phyloP scores from a whole-genome alignment of 495 filamentous ascomycete genomes.

The Podospora pseudoanserina region DNA sequence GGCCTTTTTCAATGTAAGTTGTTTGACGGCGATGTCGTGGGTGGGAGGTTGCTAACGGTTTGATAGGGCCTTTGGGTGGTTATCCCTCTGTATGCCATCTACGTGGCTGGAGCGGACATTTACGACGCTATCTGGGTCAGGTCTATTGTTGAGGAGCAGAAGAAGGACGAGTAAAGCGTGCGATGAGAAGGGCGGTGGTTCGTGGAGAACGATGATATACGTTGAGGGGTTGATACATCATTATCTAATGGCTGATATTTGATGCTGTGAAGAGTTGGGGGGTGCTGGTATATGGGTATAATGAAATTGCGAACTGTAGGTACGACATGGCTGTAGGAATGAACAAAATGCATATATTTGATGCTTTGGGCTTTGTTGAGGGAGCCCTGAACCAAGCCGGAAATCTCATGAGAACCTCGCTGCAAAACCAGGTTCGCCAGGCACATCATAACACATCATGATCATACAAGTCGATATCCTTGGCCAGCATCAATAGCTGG shows the following conservation, averaged over 20 bases:
- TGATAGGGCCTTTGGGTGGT: conserved; percentile 69
- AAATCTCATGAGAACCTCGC: background rate
- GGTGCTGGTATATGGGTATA: background rate
- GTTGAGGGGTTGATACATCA: background rate
- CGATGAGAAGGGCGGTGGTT: background rate
- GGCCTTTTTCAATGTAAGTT: conserved; percentile 70
- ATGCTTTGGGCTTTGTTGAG: background rate
- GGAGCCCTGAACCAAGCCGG: background rate
- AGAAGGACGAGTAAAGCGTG: background rate
- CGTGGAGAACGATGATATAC: background rate
- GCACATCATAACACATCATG: background rate
- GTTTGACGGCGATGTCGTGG: background rate
- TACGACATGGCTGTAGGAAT: background rate
- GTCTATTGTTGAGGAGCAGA: conserved; percentile 8
- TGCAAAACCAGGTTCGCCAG: background rate
- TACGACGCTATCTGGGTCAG: conserved; percentile 50
- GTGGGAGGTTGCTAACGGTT: background rate
- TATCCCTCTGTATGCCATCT: conserved; percentile 73
- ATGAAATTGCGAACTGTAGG: background rate
- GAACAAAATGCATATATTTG: background rate
- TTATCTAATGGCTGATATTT: background rate
- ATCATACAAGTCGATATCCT: background rate
- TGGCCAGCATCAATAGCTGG: background rate
- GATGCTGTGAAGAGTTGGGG: background rate
- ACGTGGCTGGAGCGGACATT: conserved; percentile 60